phyloP scores from a whole-genome alignment of 2,329 filamentous ascomycete genomes.

The Didymella keratinophila region DNA sequence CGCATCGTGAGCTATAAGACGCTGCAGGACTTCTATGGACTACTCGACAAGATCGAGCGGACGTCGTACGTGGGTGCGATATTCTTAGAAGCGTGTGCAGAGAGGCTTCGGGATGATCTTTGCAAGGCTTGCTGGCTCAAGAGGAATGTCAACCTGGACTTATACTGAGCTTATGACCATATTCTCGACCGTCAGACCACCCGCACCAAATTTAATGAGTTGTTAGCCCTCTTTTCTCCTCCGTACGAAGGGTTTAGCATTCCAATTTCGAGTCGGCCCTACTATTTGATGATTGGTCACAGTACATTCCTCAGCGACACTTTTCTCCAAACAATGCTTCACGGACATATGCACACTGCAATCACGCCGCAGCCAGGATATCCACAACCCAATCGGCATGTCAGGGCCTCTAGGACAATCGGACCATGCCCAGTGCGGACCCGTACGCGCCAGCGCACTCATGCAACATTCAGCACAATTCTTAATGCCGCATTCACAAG shows the following conservation, averaged over 20 bases:
- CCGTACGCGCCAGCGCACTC: neutral
- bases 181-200: neutral
- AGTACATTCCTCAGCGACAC: neutral
- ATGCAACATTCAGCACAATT: neutral
- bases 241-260: neutral
- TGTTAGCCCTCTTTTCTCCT: neutral
- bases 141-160: conserved; percentile 23
- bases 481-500: neutral
- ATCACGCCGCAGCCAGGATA: neutral
- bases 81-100: conserved; percentile 39
- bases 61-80: conserved; percentile 18
- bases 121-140: conserved; percentile 39
- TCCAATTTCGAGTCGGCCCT: neutral
- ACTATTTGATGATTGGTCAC: neutral
- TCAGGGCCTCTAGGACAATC: neutral
- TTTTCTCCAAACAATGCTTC: neutral
- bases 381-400: neutral
- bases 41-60: too few species aligned
- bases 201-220: neutral
- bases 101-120: conserved; percentile 31
- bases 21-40: too few species aligned
- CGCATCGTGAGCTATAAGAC: too few species aligned
- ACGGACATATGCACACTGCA: neutral
- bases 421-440: neutral
- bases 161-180: neutral